Percentiles rank a stretch among this genome's conserved stretches.
Conservation (phyloP, 257 asterid species). For the Apocynum venetum region DNA sequence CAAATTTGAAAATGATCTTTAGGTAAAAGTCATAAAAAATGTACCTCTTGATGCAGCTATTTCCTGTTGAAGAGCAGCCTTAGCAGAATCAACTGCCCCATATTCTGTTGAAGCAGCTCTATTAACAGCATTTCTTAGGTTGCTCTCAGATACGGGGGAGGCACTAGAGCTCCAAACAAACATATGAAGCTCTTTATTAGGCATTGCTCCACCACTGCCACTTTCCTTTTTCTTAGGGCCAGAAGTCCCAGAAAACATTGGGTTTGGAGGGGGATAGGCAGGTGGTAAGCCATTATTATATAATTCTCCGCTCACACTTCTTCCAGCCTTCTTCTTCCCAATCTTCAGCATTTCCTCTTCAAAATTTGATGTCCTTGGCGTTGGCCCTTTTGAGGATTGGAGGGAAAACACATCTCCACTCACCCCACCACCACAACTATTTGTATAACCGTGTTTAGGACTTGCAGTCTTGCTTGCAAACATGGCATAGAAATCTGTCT, state of each 20-base stretch:
- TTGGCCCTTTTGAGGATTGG: slow-evolving; percentile 78
- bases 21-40: neutral
- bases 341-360: slow-evolving; percentile 77
- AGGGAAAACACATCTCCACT: slow-evolving; percentile 59
- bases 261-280: slow-evolving; percentile 79
- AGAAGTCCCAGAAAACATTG: slow-evolving; percentile 50
- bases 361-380: slow-evolving; percentile 80
- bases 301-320: slow-evolving; percentile 81
- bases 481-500: slow-evolving; percentile 86
- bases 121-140: slow-evolving; percentile 48
- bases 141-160: slow-evolving; percentile 79
- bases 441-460: slow-evolving; percentile 70
- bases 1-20: neutral
- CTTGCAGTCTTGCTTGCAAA: slow-evolving; percentile 71
- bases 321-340: slow-evolving; percentile 45
- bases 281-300: slow-evolving; percentile 25
- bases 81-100: slow-evolving; percentile 43
- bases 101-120: slow-evolving; percentile 45
- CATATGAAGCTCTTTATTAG: slow-evolving; percentile 80
- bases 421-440: slow-evolving; percentile 51
- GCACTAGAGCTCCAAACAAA: slow-evolving; percentile 96
- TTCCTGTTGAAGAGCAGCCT: slow-evolving; percentile 48
- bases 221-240: slow-evolving; percentile 51
- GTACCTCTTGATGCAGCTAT: slow-evolving; percentile 54
- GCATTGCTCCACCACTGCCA: slow-evolving; percentile 22